A percentile compares a stretch with the other conserved stretches of the same genome.
Evolutionary conservation across 371 early-diverging fungal species (phyloP).

Genomic region (Saksenaea oblongispora): DNA sequence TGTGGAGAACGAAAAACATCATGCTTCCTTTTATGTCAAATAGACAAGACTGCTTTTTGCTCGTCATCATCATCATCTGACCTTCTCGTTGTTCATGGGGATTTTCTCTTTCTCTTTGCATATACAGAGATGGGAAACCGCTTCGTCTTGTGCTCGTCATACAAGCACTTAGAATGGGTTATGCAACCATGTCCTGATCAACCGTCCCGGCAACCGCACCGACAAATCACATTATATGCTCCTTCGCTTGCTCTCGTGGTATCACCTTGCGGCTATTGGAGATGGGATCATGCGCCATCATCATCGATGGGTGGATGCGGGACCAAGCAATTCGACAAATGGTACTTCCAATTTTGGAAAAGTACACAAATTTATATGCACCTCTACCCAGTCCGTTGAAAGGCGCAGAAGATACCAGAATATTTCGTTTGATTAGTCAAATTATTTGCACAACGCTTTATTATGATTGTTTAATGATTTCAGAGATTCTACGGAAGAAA

Average conservation of each 20-base stretch:
- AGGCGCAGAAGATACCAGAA: no score
- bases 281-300: neutral
- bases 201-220: neutral
- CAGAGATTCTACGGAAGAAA: no score
- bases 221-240: neutral
- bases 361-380: neutral
- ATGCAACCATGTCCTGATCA: neutral
- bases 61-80: neutral
- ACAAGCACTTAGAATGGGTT: neutral
- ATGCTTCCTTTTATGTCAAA: slow-evolving; percentile 4
- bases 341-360: neutral
- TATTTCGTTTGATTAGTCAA: no score
- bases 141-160: neutral
- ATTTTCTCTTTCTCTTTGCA: neutral
- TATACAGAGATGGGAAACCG: neutral
- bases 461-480: no score
- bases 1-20: slow-evolving; percentile 2
- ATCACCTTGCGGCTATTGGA: neutral
- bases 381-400: no score
- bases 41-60: slow-evolving; percentile 1
- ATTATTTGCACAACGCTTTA: no score
- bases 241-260: neutral
- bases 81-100: neutral
- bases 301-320: neutral
- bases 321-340: neutral